Evolutionary conservation across 2,329 filamentous ascomycete genomes (phyloP), one percentile per base, ranked within the genome.

Genomic region (Ophiosphaerella korrae): DNA sequence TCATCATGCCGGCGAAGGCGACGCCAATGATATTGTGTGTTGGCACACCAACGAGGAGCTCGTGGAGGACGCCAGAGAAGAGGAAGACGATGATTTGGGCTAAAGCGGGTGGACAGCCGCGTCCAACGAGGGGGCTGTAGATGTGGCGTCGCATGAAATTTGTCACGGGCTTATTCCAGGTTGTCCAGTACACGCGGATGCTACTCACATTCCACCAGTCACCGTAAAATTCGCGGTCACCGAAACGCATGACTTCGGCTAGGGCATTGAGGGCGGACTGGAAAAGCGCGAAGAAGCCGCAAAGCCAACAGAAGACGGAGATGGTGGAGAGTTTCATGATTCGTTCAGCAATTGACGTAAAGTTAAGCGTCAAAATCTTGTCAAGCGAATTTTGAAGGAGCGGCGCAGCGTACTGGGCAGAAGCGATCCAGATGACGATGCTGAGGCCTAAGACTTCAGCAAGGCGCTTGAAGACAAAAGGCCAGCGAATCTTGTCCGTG

Each of bases 141-240:
- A 99, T 86, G 72, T 99, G 94, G 33, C 94, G 82, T 67, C 90
- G 92, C 87, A 99, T 97, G 74, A 96, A 99, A 51, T 92, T 88
- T 68, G 96, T 96, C 5, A 99, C 93, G 1, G 94, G 94, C 72
- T 95, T 95, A 77, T 99, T 99, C 94, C 94, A 99, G 1, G 88
- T 89, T 18, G 92, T 86, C 93, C 93, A 97, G 78, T 99, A 99
- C 4, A 83, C 83, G 31, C 92, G 90, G 6, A 97, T 80, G 59
- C 87, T 92, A 47, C 87, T 65, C 2, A 73, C 71, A 70, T 99
- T 99, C 94, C 94, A 99, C 94, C 94, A 99, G 68, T 96, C 92
- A 33, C 90, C 88, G 74, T 99, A 99, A 74, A 99, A 99, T 45
- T 92, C 89, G 26, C 94, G 85, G 72, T 99, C 94, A 14, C 88